Evolutionary conservation across 306 rosid species (phyloP), one percentile per base, ranked within the genome.

Genomic region (Lotus japonicus): DNA sequence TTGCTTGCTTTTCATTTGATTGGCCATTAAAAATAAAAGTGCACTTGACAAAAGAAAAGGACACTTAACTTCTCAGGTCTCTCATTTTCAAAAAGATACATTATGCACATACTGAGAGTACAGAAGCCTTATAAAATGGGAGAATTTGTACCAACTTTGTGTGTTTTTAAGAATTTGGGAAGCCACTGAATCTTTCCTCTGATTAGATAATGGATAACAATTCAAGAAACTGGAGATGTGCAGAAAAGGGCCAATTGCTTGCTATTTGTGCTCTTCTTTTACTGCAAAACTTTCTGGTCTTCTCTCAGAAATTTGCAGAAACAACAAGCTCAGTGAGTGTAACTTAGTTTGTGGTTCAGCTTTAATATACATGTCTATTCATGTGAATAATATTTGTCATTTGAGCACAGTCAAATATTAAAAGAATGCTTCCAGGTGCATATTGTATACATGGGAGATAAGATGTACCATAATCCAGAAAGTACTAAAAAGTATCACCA

Each of bases 381-480:
- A 61, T 73, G 38, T 71, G 38, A 10, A 53, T 53, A 43, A 7
- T 19, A 10, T 15, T 4, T 16, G 10, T 48, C 65, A 62, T 21
- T 63, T 74, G 59, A 28, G 36, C 68, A 48, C 16, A 51, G 56
- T 13, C 70, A 64, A 50, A 70, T 42, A 73, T 26, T 68, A 52
- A 53, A 23, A 19, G 44, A 8, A 50, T 81, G 50, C 45, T 70
- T 74, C 16, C 48, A 90, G 92, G 97, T 88, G 41, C 76, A 86
- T 64, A 86, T 90, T 76, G 92, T 90, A 26, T 90, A 90, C 71
- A 53, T 88, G 83, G 95, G 97, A 77, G 84, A 71, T 5, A 86
- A 79, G 68, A 74, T 68, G 44, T 9, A 79, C 54, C 77, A 75
- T 31, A 86, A 74, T 81, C 82, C 88, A 46, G 80, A 66, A 64